phyloP scores from a whole-genome alignment of 495 filamentous ascomycete genomes.

The Thozetella sp. region DNA sequence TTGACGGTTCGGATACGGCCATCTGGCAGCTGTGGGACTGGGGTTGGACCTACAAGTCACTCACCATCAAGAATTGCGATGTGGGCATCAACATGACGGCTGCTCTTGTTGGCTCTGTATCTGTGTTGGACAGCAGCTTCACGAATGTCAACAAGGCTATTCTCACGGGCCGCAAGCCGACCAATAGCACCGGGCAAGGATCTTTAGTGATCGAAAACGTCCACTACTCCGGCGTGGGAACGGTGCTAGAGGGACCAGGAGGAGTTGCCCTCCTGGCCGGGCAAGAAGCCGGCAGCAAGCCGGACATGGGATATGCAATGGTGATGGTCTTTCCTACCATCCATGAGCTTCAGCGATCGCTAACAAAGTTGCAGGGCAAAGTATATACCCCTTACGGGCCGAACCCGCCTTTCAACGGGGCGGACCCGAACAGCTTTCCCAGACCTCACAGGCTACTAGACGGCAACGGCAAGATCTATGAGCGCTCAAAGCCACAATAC shows the following conservation, averaged over 20 bases:
- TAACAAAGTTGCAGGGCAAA: conserved; percentile 18
- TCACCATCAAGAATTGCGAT: conserved; percentile 74
- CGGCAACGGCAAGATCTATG: conserved; percentile 56
- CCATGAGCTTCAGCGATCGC: neutral
- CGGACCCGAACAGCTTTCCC: conserved; percentile 12
- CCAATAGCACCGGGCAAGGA: conserved; percentile 59
- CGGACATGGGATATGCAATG: conserved; percentile 19
- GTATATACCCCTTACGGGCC: conserved; percentile 23
- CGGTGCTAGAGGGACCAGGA: conserved; percentile 55
- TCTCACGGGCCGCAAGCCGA: conserved; percentile 59
- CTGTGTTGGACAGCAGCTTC: conserved; percentile 78
- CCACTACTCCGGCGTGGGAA: conserved; percentile 49
- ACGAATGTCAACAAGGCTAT: conserved; percentile 65
- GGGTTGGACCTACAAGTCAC: conserved; percentile 82
- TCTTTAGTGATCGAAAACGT: conserved; percentile 83
- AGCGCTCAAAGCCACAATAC: conserved; percentile 71
- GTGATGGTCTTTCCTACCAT: conserved; percentile 35
- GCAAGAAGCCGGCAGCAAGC: conserved; percentile 16
- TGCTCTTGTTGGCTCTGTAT: conserved; percentile 69
- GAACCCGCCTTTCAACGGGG: conserved; percentile 9
- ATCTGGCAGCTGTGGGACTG: conserved; percentile 90
- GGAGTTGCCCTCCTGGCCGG: conserved; percentile 45
- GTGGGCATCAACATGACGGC: conserved; percentile 80
- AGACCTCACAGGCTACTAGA: conserved; percentile 26
- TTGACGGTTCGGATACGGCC: conserved; percentile 81